Evolutionary conservation across 2,329 filamentous ascomycete species (phyloP), one percentile per base, ranked within the genome.

Genomic region (Akanthomyces lecanii): DNA sequence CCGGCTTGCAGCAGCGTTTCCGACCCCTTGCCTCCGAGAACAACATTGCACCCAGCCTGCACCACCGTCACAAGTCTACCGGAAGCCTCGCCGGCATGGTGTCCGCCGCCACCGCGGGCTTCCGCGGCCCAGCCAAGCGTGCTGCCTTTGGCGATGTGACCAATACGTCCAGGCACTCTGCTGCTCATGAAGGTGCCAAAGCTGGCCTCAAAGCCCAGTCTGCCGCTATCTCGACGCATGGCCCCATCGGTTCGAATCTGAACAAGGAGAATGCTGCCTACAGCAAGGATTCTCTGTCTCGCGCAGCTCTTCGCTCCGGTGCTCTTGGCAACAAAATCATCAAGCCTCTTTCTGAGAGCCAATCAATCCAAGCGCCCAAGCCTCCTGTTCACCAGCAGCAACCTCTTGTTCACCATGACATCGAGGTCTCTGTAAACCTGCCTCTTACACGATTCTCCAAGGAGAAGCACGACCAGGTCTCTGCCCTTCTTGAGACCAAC

Each of bases 21-120:
- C 74, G 77, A 69, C 74, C 74, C 62, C 75, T 76, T 66, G 73
- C 73, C 85, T 89, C 75, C 61, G 76, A 80, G 65, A 83, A 84
- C 68, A 86, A 86, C 73, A 78, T 69, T 28, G 59, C 42, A 42
- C 72, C 71, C 11, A 62, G 83, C 60, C 78, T 92, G 65, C 91
- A 96, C 69, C 88, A 92, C 70, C 89, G 89, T 66, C 89, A 92
- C 78, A 96, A 96, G 77, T 96, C 92, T 10, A 87, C 86, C 75
- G 75, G 89, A 76, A 76, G 83, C 82, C 68, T 90, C 51, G 66
- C 69, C 36, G 67, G 64, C 45, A 73, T 71, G 69, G 66, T 72
- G 36, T 67, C 68, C 14, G 66, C 66, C 3, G 57, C 68, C 14
- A 64, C 66, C 23, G 66, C 65, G 25, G 75, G 75, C 42, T 68